phyloP scores from a whole-genome alignment of 495 filamentous ascomycete genomes.

The Penicillium verhagenii region DNA sequence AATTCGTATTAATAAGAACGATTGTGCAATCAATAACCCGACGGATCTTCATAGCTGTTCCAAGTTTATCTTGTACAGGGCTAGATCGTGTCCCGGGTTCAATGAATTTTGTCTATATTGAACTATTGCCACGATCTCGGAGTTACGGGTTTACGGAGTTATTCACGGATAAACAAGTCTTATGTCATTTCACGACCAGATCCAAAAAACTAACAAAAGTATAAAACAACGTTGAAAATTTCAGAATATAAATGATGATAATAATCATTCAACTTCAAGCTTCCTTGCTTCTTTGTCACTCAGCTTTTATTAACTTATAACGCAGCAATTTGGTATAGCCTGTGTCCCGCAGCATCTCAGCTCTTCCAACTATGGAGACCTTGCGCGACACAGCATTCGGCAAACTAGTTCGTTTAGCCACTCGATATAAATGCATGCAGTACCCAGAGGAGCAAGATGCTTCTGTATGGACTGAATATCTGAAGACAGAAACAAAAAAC shows the following conservation, averaged over 20 bases:
- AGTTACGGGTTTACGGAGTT: background rate
- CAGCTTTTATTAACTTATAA: background rate
- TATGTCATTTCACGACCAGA: background rate
- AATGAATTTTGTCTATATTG: background rate
- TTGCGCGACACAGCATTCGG: conserved; percentile 33
- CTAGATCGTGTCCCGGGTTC: background rate
- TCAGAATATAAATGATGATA: background rate
- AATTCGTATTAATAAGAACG: too few relatives aligned
- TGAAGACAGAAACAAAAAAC: conserved; percentile 29
- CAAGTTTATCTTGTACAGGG: too few relatives aligned
- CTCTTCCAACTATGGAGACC: conserved; percentile 17
- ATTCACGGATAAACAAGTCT: background rate
- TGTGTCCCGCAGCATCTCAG: background rate
- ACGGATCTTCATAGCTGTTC: too few relatives aligned
- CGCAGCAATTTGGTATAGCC: background rate
- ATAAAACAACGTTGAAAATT: background rate
- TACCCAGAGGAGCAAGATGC: conserved; percentile 38
- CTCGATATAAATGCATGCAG: conserved; percentile 18
- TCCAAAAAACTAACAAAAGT: background rate
- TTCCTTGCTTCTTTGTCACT: too few relatives aligned
- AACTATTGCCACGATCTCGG: background rate
- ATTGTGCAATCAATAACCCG: too few relatives aligned
- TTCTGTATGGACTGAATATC: conserved; percentile 33
- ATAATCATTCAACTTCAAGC: background rate
- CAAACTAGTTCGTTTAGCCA: conserved; percentile 34